A percentile compares a stretch with the other conserved stretches of the same genome.
Conservation (phyloP, 768 basidiomycete genomes). For the Boletus sp. region DNA sequence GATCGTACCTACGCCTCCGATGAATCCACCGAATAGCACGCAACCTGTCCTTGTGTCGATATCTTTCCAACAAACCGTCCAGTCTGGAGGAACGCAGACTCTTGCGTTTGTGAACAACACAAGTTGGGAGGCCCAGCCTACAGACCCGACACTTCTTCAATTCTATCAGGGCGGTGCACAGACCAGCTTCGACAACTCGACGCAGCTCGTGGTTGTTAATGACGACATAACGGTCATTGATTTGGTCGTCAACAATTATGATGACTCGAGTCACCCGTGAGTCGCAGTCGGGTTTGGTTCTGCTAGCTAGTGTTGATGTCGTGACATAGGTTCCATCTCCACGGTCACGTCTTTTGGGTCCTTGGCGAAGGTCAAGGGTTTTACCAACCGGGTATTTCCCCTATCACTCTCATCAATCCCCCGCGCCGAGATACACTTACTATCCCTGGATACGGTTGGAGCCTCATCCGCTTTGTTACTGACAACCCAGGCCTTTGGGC, state of each 20-base stretch:
- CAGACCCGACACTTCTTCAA: constrained; percentile 30
- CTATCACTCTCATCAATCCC: constrained; percentile 35
- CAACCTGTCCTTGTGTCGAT: constrained; percentile 11
- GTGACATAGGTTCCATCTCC: constrained; percentile 34
- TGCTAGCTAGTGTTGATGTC: not conserved
- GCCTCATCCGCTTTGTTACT: constrained; percentile 38
- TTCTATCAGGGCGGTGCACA: constrained; percentile 24
- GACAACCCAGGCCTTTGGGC: constrained; percentile 47
- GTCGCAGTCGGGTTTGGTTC: not conserved
- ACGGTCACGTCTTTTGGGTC: constrained; percentile 36
- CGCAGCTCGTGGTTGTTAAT: constrained; percentile 25
- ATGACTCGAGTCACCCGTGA: constrained; percentile 32
- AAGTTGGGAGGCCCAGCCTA: constrained; percentile 24
- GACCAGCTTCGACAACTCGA: constrained; percentile 21
- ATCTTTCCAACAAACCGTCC: constrained; percentile 26
- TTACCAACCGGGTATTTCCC: constrained; percentile 27
- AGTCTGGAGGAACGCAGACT: constrained; percentile 25
- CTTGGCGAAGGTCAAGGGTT: constrained; percentile 35
- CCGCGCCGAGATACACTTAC: constrained; percentile 42
- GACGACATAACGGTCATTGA: constrained; percentile 30
- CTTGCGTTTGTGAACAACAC: constrained; percentile 28
- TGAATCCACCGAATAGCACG: constrained; percentile 30
- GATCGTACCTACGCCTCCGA: constrained; percentile 24
- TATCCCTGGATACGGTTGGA: constrained; percentile 37
- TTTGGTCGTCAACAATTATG: constrained; percentile 20